phyloP scores from a whole-genome alignment of 208 protist species.

The Trypanosoma theileri region DNA sequence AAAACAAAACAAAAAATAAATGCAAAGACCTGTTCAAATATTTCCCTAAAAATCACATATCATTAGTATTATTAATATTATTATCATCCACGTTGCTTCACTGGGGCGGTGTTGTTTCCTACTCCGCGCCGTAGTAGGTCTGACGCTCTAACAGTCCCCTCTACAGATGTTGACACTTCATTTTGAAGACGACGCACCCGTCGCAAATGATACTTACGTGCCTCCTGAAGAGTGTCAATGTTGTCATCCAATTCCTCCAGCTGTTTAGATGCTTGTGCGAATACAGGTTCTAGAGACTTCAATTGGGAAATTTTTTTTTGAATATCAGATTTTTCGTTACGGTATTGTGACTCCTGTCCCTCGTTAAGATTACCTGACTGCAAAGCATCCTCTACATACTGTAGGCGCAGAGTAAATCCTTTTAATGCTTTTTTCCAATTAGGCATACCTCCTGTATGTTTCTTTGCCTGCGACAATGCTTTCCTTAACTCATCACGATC shows the following conservation, averaged over 20 bases:
- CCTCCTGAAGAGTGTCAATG: conserved; percentile 74
- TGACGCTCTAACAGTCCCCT: conserved; percentile 7
- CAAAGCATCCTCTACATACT: conserved; percentile 36
- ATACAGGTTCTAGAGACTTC: conserved; percentile 42
- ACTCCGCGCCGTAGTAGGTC: conserved; percentile 6
- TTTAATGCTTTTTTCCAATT: conserved; percentile 49
- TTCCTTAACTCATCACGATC: conserved; percentile 41
- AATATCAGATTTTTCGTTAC: conserved; percentile 32
- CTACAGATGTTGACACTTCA: conserved; percentile 1
- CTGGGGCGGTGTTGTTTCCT: background rate
- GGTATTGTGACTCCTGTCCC: conserved; percentile 13
- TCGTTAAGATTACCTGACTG: conserved; percentile 7
- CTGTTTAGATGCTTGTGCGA: conserved; percentile 52
- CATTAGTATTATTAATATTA: no score
- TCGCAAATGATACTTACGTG: conserved; percentile 59
- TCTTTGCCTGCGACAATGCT: conserved; percentile 33
- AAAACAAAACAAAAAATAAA: background rate
- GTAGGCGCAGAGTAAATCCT: conserved; percentile 42
- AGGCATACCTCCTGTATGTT: background rate
- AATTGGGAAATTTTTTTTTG: conserved; percentile 46
- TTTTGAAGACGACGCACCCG: conserved; percentile 62
- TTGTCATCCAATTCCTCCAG: conserved; percentile 63
- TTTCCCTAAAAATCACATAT: no score
- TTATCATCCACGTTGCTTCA: background rate
- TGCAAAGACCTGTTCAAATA: background rate